Evolutionary conservation across 1,284 basidiomycete genomes (phyloP).

Genomic region (Ustanciosporium gigantosporum): DNA sequence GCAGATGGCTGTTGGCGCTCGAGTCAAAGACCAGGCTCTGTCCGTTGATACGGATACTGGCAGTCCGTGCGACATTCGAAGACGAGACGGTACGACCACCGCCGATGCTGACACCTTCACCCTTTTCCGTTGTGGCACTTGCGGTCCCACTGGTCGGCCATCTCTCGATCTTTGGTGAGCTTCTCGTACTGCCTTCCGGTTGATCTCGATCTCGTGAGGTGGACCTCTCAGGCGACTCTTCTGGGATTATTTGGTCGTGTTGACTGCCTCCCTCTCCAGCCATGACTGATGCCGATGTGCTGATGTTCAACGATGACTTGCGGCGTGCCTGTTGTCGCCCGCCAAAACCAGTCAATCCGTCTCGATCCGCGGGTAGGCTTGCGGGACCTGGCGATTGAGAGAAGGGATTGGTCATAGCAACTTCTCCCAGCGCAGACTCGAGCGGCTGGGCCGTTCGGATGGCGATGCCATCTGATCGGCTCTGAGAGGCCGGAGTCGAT

Average conservation of each 20-base stretch:
- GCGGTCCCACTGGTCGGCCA: conserved; percentile 24
- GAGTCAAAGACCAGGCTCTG: conserved; percentile 30
- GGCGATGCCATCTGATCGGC: conserved; percentile 24
- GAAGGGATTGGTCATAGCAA: conserved; percentile 33
- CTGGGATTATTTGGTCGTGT: too few species aligned
- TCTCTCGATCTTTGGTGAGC: conserved; percentile 22
- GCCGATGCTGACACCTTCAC: too few species aligned
- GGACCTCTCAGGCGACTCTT: background rate
- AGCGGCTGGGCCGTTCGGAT: conserved; percentile 10
- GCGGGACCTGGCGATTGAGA: conserved; percentile 40
- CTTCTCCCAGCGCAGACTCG: conserved; percentile 18
- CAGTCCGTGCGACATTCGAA: background rate
- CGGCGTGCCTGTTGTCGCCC: conserved; percentile 16
- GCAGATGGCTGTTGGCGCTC: background rate
- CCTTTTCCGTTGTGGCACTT: too few species aligned
- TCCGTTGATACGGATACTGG: conserved; percentile 32
- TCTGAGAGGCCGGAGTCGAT: conserved; percentile 33
- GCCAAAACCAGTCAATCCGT: conserved; percentile 8
- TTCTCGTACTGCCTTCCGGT: too few species aligned
- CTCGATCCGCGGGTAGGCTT: conserved; percentile 20
- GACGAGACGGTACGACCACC: conserved; percentile 3
- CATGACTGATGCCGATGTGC: conserved; percentile 7
- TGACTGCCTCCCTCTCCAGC: background rate
- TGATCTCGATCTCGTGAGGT: background rate
- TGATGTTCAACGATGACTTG: conserved; percentile 30